Conservation (phyloP, 2,329 filamentous ascomycete genomes). For the Metarhizium brunneum region DNA sequence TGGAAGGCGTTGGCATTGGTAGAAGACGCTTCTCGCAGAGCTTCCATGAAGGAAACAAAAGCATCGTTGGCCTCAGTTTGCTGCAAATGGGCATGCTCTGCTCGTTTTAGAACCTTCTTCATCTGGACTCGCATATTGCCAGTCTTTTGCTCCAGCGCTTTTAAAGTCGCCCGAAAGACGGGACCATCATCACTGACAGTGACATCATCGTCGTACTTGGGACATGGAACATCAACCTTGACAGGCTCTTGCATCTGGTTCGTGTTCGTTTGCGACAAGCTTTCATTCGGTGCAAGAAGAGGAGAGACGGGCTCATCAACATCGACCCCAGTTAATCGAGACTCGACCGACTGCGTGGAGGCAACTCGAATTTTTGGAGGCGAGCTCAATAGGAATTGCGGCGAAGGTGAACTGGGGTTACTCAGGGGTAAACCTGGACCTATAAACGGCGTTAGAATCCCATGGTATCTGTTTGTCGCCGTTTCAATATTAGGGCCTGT, state of each 20-base stretch:
- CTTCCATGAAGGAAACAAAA: constrained; percentile 72
- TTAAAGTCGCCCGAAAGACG: constrained; percentile 92
- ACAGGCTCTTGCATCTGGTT: constrained; percentile 40
- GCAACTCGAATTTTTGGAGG: constrained; percentile 72
- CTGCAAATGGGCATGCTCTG: constrained; percentile 76
- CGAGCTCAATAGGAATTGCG: constrained; percentile 62
- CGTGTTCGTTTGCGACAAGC: constrained; percentile 16
- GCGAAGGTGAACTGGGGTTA: constrained; percentile 58
- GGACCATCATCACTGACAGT: constrained; percentile 84
- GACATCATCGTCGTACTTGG: constrained; percentile 77
- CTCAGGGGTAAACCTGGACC: constrained; percentile 36
- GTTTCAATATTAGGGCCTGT: neutral
- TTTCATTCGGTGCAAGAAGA: constrained; percentile 29
- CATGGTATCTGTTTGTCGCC: neutral
- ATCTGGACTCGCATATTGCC: constrained; percentile 88
- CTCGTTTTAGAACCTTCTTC: constrained; percentile 91
- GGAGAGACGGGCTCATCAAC: constrained; percentile 52
- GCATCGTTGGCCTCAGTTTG: constrained; percentile 82
- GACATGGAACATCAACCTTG: constrained; percentile 81
- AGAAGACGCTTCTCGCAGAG: constrained; percentile 75
- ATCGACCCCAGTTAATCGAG: constrained; percentile 67
- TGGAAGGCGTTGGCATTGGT: constrained; percentile 97
- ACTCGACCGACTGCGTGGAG: constrained; percentile 81
- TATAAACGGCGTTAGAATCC: constrained; percentile 15
- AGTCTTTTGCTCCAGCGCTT: constrained; percentile 91